Percentiles rank a stretch among this genome's conserved stretches.
These are phyloP conservation scores for Ulota crispa DNA, from an alignment of 225 moss, liverwort and hornwort genomes.

Conservation along the genomic window DNA sequence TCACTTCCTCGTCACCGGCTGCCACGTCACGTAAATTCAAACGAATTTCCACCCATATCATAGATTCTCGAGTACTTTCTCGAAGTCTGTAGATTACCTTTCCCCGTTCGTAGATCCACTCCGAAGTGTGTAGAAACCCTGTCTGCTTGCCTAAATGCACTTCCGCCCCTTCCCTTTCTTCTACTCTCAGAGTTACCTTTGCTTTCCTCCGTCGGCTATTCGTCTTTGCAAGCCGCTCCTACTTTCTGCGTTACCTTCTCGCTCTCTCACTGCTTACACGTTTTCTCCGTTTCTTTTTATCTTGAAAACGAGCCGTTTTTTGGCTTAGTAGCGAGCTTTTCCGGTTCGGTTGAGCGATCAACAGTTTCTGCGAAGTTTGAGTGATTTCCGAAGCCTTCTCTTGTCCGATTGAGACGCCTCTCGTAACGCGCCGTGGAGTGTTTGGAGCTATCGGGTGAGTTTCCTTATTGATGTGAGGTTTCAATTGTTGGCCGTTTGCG, in stretches of 20 bases:
- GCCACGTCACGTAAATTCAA: background rate
- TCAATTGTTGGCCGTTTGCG: background rate
- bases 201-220: background rate
- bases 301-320: background rate
- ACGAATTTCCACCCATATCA: background rate
- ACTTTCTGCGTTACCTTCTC: background rate
- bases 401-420: background rate
- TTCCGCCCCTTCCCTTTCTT: background rate
- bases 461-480: background rate
- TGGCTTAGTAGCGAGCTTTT: background rate
- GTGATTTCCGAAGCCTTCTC: background rate
- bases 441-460: slow-evolving; percentile 10
- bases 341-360: background rate
- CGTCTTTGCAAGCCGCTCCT: background rate
- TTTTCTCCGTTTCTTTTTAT: background rate
- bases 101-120: background rate
- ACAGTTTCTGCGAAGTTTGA: background rate
- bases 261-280: background rate
- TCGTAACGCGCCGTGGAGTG: background rate
- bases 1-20: slow-evolving; percentile 17
- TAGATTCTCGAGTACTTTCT: background rate
- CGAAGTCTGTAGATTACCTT: background rate
- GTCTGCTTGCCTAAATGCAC: background rate
- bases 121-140: slow-evolving; percentile 25
- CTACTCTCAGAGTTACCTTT: background rate